Evolutionary conservation across 192 early-diverging fungal species (phyloP), one percentile per base, ranked within the genome.

Genomic region (Coemansia sp.): DNA sequence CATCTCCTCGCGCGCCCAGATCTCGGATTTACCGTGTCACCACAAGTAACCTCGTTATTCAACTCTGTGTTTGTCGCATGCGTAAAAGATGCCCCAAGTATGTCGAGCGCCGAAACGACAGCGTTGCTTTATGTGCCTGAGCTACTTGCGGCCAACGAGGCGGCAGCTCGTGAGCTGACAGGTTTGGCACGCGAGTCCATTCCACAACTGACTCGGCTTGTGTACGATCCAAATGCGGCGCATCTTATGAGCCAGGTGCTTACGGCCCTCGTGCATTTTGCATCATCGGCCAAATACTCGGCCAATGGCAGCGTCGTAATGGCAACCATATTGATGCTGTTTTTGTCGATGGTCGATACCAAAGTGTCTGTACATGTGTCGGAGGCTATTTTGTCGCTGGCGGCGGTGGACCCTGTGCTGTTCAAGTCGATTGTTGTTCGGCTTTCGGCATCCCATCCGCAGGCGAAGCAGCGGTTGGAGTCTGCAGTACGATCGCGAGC

Each of bases 271-370:
- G 15, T 41, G 9, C 38, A 21, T 19, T 64, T 79, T 37, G 70
- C 62, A 1, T 32, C 55, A 6, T 58, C 64, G 1, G 54, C 62
- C 0, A 51, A 37, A 10, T 67, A 67, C 39, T 9, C 35, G 0
- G 32, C 7, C 9, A 38, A 52, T 0, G 23, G 24, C 4, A 62
- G 23, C 4, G n/a, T 60, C 12, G 67, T 59, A 6, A 52, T 72
- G 59, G 66, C 76, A 2, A 60, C 67, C 0, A 67, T 69, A 2
- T 48, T 79, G 9, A 79, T 79, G 76, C 52, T 79, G 1, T 45
- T 79, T 11, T 14, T 79, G 32, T 72, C 76, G 11, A 66, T 79
- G 76, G 41, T 71, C 2, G 60, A 62, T n/a, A 45, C 53, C 48
- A n/a, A 35, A 27, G n/a, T 3, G 5, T 17, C 54, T 12, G 11